phyloP scores from a whole-genome alignment of 495 filamentous ascomycete species.

The Entonaema liquescens region DNA sequence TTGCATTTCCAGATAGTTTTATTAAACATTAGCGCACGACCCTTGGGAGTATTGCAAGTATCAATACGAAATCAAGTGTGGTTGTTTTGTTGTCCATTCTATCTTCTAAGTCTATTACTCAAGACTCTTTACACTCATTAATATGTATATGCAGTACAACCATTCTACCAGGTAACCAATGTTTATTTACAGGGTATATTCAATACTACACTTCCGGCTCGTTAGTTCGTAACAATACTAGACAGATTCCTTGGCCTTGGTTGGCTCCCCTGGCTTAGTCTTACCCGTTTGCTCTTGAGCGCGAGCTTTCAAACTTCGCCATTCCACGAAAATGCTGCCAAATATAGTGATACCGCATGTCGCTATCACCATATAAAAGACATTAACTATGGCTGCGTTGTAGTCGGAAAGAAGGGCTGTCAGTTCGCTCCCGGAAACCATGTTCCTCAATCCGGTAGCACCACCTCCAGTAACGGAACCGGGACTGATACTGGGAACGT shows the following conservation, averaged over 20 bases:
- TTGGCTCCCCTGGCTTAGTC: neutral
- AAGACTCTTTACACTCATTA: no score
- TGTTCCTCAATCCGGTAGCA: constrained; percentile 56
- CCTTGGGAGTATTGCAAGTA: neutral
- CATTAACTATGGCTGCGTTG: constrained; percentile 21
- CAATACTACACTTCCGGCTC: no score
- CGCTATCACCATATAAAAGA: constrained; percentile 26
- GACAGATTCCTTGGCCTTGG: constrained; percentile 9
- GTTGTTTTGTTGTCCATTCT: neutral
- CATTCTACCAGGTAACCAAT: no score
- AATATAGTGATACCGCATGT: constrained; percentile 15
- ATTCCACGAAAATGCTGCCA: constrained; percentile 23
- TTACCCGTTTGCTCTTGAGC: neutral
- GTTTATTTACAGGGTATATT: no score
- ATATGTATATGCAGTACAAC: no score
- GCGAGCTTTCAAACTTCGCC: constrained; percentile 22
- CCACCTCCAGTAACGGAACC: constrained; percentile 47
- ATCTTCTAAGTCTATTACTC: no score
- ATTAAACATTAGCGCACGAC: neutral
- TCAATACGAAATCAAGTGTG: no score
- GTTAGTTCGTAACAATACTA: constrained; percentile 17
- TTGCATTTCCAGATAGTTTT: neutral
- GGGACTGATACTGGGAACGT: constrained; percentile 37
- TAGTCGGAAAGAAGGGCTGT: constrained; percentile 18
- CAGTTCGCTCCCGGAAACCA: constrained; percentile 22